Conservation (phyloP, 768 basidiomycete genomes). For the Lactifluus piperatus region DNA sequence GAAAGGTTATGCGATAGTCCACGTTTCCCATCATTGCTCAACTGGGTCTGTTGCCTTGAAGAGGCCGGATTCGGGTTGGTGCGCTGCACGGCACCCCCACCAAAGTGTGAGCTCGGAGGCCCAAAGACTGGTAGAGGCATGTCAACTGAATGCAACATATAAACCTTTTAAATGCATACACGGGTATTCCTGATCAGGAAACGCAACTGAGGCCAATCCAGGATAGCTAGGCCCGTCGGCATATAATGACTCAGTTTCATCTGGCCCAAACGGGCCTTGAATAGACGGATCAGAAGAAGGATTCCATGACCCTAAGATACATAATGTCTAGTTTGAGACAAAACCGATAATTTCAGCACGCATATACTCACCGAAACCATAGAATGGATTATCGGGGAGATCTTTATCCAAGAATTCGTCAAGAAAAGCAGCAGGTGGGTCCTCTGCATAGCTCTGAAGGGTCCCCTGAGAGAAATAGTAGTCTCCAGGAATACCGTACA, state of each 20-base stretch:
- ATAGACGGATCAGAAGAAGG: not conserved
- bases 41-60: not conserved
- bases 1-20: not conserved
- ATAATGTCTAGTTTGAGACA: not conserved
- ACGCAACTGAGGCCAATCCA: not conserved
- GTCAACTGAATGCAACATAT: not conserved
- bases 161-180: not conserved
- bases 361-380: slow-evolving; percentile 8
- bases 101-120: not conserved
- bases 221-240: not conserved
- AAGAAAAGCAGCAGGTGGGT: not conserved
- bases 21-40: not conserved
- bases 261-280: not conserved
- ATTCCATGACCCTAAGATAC: not conserved
- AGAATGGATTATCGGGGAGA: not conserved
- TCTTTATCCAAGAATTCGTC: not conserved
- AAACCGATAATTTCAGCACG: not conserved
- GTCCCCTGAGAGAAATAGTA: not conserved
- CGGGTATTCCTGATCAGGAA: not conserved
- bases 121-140: not conserved
- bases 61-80: not conserved
- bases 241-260: not conserved
- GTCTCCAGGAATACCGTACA: slow-evolving; percentile 1
- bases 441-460: not conserved
- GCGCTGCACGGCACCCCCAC: not conserved